Base-by-base conservation (phyloP, 1,139 yeast species). In the Kluyveromyces sp. region DNA sequence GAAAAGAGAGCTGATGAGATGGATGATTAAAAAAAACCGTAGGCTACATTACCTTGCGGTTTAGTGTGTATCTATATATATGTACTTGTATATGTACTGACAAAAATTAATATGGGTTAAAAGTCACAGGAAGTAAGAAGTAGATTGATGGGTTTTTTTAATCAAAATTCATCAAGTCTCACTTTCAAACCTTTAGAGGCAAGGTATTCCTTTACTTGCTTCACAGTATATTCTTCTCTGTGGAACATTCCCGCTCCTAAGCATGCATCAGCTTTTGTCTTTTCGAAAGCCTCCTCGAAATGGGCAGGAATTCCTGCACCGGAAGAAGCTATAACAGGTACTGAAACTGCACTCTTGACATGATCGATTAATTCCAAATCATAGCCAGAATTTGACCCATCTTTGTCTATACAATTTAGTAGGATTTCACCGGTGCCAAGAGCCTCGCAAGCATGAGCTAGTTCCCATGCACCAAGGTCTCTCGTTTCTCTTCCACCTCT, bases 171-270 rank as follows among this genome's bases (percentile, higher is more conserved):
- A 40, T 72, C 77, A 46, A 73, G 59, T 64, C 81, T 72, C n/a
- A 79, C 84, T 43, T 71, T 69, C 41, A 79, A 64, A 0, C 81
- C 82, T 6, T 70, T 60, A 1, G 69, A 66, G 43, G 71, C 68
- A 60, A 90, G 73, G 54, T 74, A 79, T 34, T 74, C 66, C 67
- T 92, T 92, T 39, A 92, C 96, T 45, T 89, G 83, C 47, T 77
- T 75, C 10, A 92, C 97, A 15, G 87, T 81, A 65, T 83, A 92
- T 59, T 90, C 97, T 29, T 85, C 92, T 61, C 97, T 75, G 71
- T 92, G 98, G 72, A 92, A 92, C 80, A 92, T 83, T 41, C 98
- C 98, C 3, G 98, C 98, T 31, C 98, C 98, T 46, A 92, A 73
- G 8, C 98, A 97, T 42, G 98, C 98, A 68, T 92, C 98, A 2